Evolutionary conservation across 345 rosid species (phyloP), one percentile per base, ranked within the genome.

Genomic region (Microcos paniculata): DNA sequence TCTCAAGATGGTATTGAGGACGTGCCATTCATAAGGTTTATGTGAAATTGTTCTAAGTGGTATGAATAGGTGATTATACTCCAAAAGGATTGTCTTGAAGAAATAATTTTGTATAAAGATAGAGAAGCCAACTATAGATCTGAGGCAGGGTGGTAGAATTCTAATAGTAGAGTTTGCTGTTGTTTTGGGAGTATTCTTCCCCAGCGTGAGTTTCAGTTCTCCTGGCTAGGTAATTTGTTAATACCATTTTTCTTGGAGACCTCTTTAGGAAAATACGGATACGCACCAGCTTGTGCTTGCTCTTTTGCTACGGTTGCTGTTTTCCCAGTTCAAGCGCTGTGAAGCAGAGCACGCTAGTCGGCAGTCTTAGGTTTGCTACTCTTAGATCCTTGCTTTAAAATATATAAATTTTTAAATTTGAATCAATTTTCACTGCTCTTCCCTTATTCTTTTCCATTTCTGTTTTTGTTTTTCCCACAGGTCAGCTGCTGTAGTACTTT

Each of bases 301-400:
- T 10, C 45, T 78, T 57, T 66, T 23, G 12, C 11, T 5, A 43
- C 58, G 55, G 57, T 28, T 26, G 33, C 49, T 79, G 62, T 46
- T 69, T 65, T 45, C 49, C 74, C 43, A 66, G 78, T 68, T 76
- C 13, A 38, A 62, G 45, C 78, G 43, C n/a, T 12, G 12, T n/a
- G 59, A 19, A 28, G 38, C 62, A 68, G 57, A 31, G 62, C 45
- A 40, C 51, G 24, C 38, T 35, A 24, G 57, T 42, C 30, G 65
- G 77, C 75, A 49, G 71, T 79, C 77, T 68, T 82, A 83, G 90
- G 88, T 85, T 42, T 63, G 81, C 31, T 21, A 24, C 53, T 15
- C 49, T 68, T 58, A 61, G 18, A 26, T 31, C 10, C 26, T 68
- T 68, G 46, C 66, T 58, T 40, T 57, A 18, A 35, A 23, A 24